Evolutionary conservation across 192 early-diverging fungal genomes (phyloP), one percentile per base, ranked within the genome.

Genomic region (Coemansia sp.): DNA sequence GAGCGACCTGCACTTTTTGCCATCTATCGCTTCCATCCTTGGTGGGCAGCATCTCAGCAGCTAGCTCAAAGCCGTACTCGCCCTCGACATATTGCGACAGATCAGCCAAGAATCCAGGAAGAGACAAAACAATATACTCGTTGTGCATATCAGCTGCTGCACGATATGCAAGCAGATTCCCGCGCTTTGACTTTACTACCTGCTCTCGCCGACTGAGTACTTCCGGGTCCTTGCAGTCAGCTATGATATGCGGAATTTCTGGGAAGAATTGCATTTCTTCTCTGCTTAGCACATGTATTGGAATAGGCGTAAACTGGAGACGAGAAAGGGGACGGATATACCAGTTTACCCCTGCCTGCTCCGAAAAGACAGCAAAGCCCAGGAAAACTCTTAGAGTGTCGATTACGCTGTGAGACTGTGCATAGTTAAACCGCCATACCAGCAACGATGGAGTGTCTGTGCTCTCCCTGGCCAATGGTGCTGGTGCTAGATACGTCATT

Each of bases 1-100:
- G 76, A n/a, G 77, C 74, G 36, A 84, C 42, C 63, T 84, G 82
- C 31, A 59, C 75, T 56, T 80, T 80, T 51, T 84, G 82, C 82
- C 82, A 84, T 25, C 36, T 61, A 48, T 69, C 34, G 2, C 31
- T 49, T 31, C 71, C 71, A 48, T 67, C 61, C 0, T 67, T 11
- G 1, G 68, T 66, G 0, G 68, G 67, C 3, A 51, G 33, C 58
- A 76, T 56, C 30, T 65, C 61, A 10, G 60, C 82, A 0, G 66
- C 68, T 10, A 84, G 57, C 60, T 76, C 82, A 60, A 80, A 84
- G 0, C 82, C 82, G 45, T 80, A 77, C 28, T 76, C 82, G 55
- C 56, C 67, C 18, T 56, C 64, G 16, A 80, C 71, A 33, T 74
- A 72, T 48, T 71, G 66, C 11, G 71, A 66, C 48, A 84, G 31